phyloP scores from a whole-genome alignment of 768 basidiomycete species.

The Trametes sanguinea region DNA sequence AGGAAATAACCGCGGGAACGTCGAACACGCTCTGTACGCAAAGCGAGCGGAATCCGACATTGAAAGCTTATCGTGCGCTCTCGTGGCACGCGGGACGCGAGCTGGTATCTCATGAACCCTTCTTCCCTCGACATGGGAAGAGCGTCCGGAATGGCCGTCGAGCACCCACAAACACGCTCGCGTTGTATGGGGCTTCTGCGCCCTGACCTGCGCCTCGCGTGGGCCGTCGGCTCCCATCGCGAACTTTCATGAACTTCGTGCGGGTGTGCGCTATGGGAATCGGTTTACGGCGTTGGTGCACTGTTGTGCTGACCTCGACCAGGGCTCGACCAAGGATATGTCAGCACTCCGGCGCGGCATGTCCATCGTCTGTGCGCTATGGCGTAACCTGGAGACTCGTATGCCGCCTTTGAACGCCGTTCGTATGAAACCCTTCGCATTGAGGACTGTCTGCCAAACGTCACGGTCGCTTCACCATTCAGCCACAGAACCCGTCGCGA shows the following conservation, averaged over 20 bases:
- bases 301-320: too few species aligned
- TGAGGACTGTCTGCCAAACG: too few species aligned
- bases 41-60: background rate
- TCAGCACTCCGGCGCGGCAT: too few species aligned
- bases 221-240: background rate
- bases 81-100: background rate
- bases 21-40: background rate
- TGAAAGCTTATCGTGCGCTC: background rate
- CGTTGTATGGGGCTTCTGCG: background rate
- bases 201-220: slow-evolving; percentile 11
- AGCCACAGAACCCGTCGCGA: background rate
- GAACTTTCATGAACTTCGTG: background rate
- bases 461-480: background rate
- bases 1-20: slow-evolving; percentile 2
- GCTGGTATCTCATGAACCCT: background rate
- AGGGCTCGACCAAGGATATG: too few species aligned
- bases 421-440: too few species aligned
- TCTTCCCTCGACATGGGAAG: too few species aligned
- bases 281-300: too few species aligned
- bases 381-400: too few species aligned
- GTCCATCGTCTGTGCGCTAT: too few species aligned
- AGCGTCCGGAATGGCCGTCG: too few species aligned
- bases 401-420: too few species aligned
- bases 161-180: background rate
- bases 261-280: background rate